Evolutionary conservation across 352 stramenopile genomes (phyloP), one percentile per base, ranked within the genome.

Genomic region (Pythium apleroticum): DNA sequence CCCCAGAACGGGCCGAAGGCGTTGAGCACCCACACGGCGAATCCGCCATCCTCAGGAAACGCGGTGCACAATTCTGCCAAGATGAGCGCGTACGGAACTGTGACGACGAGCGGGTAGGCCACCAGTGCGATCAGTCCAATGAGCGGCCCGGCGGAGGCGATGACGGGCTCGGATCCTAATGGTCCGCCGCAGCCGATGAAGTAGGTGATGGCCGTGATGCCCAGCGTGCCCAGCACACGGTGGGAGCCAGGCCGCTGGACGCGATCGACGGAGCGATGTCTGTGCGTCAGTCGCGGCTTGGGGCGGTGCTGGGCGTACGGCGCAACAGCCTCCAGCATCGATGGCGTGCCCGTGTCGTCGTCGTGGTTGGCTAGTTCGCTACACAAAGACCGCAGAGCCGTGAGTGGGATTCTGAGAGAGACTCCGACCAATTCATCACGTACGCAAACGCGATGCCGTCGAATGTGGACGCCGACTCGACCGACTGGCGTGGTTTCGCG

Each of bases 21-120:
- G 66, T 92, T 75, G 57, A 91, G 71, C 2, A 97, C 88, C 93
- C 93, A 98, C 3, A 90, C 80, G 1, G 92, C 81, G 59, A 89
- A 95, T 52, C 78, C 90, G 20, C 72, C 76, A 27, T 84, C 73
- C 20, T 97, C 89, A 1, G 89, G 90, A 71, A 97, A 97, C 9
- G 90, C 77, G 0, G 86, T 86, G 20, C 84, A 90, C n/a, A 98
- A 73, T 74, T 98, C 92, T 9, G 91, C 83, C 9, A 95, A 95
- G 37, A 98, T 87, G 49, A 97, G 74, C 8, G 80, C 89, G 70
- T 97, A 93, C 20, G 91, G 92, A 3, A 97, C 39, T 1, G 76
- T 88, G 81, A 91, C 97, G 19, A 97, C 50, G 8, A 98, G 74
- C 7, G 91, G 90, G 28, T 97, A 84, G 9, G 97, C 14, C 8